These are phyloP conservation scores for Sequoiadendron giganteum DNA, from an alignment of 75 land plant species.

Conservation along the genomic window DNA sequence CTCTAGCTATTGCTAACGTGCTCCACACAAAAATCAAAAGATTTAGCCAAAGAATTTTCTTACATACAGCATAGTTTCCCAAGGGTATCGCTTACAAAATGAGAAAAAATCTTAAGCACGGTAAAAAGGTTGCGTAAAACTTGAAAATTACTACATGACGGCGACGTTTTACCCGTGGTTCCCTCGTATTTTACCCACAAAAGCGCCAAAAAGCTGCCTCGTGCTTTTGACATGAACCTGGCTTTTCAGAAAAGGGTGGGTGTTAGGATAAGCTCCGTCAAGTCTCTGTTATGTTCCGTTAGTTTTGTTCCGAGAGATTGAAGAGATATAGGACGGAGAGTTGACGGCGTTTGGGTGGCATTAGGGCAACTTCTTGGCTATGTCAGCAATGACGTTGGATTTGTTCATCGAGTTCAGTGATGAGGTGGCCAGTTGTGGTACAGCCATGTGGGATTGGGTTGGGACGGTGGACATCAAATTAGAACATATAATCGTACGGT, in stretches of 20 bases:
- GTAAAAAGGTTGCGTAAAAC: background rate
- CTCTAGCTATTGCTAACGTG: background rate
- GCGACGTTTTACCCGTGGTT: background rate
- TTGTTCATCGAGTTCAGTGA: background rate
- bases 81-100: background rate
- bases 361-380: background rate
- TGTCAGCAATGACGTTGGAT: background rate
- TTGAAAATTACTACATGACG: background rate
- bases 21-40: background rate
- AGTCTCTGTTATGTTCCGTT: background rate
- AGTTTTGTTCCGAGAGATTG: background rate
- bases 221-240: no score
- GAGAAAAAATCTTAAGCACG: background rate
- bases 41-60: background rate
- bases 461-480: background rate
- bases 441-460: background rate
- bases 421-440: background rate
- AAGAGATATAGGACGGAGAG: background rate
- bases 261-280: background rate
- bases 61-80: background rate
- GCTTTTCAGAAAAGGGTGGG: background rate
- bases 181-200: background rate
- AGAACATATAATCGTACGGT: no score
- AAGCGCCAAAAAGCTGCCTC: background rate
- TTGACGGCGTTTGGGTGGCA: background rate